These are phyloP conservation scores for Malania oleifera DNA, from an alignment of 164 flowering plant species.

Conservation along the genomic window DNA sequence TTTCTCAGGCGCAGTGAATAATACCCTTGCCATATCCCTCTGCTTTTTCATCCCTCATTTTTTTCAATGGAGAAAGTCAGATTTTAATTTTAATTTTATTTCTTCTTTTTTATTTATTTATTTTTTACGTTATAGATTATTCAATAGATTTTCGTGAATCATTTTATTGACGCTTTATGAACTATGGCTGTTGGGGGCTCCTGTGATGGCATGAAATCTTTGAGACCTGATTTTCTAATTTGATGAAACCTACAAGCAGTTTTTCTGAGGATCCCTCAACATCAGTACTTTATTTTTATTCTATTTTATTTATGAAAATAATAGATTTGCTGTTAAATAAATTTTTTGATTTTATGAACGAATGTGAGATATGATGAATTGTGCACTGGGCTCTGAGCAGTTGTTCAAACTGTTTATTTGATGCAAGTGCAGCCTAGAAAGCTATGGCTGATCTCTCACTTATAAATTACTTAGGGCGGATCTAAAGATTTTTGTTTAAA, in stretches of 20 bases:
- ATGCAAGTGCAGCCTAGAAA: conserved; percentile 53
- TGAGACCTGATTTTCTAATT: conserved; percentile 57
- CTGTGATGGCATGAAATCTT: conserved; percentile 69
- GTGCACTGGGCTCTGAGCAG: conserved; percentile 62
- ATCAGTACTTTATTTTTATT: background rate
- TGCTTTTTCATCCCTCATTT: background rate
- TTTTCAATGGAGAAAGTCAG: no score
- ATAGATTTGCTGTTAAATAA: background rate
- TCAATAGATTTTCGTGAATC: no score
- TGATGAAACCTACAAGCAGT: conserved; percentile 50
- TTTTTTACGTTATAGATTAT: background rate
- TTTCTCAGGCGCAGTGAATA: conserved; percentile 32
- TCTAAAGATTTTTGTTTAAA: no score
- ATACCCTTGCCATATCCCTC: conserved; percentile 20
- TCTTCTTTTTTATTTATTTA: background rate
- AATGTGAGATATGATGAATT: conserved; percentile 28
- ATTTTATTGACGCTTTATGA: no score
- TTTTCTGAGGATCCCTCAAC: conserved; percentile 33
- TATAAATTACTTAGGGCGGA: no score
- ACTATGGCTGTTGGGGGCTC: conserved; percentile 22
- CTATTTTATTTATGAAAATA: no score
- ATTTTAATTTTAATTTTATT: background rate
- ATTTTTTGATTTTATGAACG: background rate
- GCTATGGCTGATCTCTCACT: conserved; percentile 34
- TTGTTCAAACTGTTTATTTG: conserved; percentile 21